Conservation (phyloP, 768 basidiomycete species). For the Podaxis sp. region DNA sequence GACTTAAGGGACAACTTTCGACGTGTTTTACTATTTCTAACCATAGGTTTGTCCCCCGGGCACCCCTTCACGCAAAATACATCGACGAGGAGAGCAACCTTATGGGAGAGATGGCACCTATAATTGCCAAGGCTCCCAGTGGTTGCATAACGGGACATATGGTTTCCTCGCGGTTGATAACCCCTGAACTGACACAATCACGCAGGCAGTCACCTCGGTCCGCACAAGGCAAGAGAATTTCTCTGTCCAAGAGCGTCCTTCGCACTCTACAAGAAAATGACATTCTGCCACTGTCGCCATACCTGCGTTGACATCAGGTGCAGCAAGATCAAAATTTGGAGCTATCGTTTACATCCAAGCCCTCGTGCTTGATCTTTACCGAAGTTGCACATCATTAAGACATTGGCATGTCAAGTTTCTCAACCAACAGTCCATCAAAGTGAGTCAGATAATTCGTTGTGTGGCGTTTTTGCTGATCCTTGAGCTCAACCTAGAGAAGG, state of each 20-base stretch:
- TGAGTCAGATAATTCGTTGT: slow-evolving; percentile 20
- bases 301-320: slow-evolving; percentile 86
- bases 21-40: slow-evolving; percentile 42
- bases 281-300: slow-evolving; percentile 72
- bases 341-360: neutral
- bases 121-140: slow-evolving; percentile 87
- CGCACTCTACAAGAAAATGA: slow-evolving; percentile 86
- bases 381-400: slow-evolving; percentile 95
- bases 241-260: slow-evolving; percentile 87
- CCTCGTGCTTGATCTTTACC: slow-evolving; percentile 18
- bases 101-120: slow-evolving; percentile 86
- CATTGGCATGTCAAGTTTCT: slow-evolving; percentile 93
- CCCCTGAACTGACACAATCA: no score
- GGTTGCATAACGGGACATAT: slow-evolving; percentile 75
- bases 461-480: slow-evolving; percentile 26
- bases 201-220: slow-evolving; percentile 46
- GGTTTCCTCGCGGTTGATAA: no score
- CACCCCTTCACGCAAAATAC: slow-evolving; percentile 58
- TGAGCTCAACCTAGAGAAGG: slow-evolving; percentile 84
- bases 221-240: slow-evolving; percentile 84
- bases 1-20: slow-evolving; percentile 77
- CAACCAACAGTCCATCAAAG: slow-evolving; percentile 87
- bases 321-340: slow-evolving; percentile 1
- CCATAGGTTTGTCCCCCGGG: slow-evolving; percentile 32
- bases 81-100: slow-evolving; percentile 56